Conservation (phyloP, 352 stramenopile genomes). For the Globisporangium apiculatum region DNA sequence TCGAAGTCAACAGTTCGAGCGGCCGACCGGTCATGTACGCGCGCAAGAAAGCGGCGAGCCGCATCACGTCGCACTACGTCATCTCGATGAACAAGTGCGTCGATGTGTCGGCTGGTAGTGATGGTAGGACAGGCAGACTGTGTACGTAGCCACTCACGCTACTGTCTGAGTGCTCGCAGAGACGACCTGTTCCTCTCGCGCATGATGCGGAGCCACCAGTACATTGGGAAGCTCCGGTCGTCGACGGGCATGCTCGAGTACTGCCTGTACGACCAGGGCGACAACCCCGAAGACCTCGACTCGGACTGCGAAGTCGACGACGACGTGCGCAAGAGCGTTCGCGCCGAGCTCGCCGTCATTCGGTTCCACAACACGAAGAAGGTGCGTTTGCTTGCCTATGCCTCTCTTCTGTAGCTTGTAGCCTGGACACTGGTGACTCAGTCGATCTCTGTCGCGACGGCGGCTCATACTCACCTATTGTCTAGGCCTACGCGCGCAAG, state of each 20-base stretch:
- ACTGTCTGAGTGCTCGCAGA: slow-evolving; percentile 10
- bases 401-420: not conserved
- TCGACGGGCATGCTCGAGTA: slow-evolving; percentile 83
- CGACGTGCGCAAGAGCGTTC: slow-evolving; percentile 66
- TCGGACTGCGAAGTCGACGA: slow-evolving; percentile 77
- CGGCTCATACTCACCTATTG: not conserved
- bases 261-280: slow-evolving; percentile 75
- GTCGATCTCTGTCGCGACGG: not conserved
- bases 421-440: too few species aligned
- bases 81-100: slow-evolving; percentile 77
- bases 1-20: slow-evolving; percentile 84
- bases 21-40: slow-evolving; percentile 80
- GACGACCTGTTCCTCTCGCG: slow-evolving; percentile 78
- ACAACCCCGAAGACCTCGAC: slow-evolving; percentile 81
- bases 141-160: not conserved
- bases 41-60: slow-evolving; percentile 63
- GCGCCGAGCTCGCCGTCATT: slow-evolving; percentile 64
- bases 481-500: slow-evolving; percentile 57
- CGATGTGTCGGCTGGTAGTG: not conserved
- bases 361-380: slow-evolving; percentile 72
- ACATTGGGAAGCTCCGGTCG: slow-evolving; percentile 81
- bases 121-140: too few species aligned
- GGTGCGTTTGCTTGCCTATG: slow-evolving; percentile 12
- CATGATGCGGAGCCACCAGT: slow-evolving; percentile 79
- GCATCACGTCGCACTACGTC: slow-evolving; percentile 82